A percentile compares a stretch with the other conserved stretches of the same genome.
phyloP scores from a whole-genome alignment of 164 flowering plant species.

The Magnolia officinalis region DNA sequence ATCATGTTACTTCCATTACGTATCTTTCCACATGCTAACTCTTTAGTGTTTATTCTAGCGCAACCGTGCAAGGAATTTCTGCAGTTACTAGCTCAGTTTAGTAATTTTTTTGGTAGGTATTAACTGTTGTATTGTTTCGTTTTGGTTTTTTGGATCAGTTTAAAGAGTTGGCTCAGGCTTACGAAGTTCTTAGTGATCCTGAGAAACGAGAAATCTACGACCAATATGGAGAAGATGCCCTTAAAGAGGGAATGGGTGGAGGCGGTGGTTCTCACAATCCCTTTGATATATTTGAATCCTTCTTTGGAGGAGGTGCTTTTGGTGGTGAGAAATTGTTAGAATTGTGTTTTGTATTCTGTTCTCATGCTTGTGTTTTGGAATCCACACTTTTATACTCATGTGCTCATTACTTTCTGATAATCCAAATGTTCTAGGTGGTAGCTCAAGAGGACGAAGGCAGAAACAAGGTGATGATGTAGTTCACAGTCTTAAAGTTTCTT shows the following conservation, averaged over 20 bases:
- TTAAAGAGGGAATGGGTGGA: constrained; percentile 65
- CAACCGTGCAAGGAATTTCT: no score
- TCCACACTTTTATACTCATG: neutral
- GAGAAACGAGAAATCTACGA: constrained; percentile 64
- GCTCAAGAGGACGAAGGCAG: constrained; percentile 53
- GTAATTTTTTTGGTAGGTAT: neutral
- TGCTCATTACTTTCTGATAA: neutral
- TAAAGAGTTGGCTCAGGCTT: constrained; percentile 65
- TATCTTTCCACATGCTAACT: neutral
- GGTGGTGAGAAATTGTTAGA: constrained; percentile 27
- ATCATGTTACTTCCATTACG: neutral
- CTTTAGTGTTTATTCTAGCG: neutral
- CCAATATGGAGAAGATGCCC: constrained; percentile 71
- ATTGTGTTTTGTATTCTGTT: neutral
- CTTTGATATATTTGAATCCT: constrained; percentile 55
- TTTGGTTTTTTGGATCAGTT: constrained; percentile 29
- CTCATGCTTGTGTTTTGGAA: neutral
- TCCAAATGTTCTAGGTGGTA: constrained; percentile 23
- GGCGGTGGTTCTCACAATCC: constrained; percentile 45
- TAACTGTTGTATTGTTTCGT: neutral
- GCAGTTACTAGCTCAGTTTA: neutral
- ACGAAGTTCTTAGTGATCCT: constrained; percentile 61
- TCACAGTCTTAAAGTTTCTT: constrained; percentile 52
- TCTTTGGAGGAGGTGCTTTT: constrained; percentile 50
- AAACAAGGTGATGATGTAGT: constrained; percentile 65